A percentile compares a stretch with the other conserved stretches of the same genome.
phyloP scores from a whole-genome alignment of 2,329 filamentous ascomycete genomes.

The Leptographium flavum region DNA sequence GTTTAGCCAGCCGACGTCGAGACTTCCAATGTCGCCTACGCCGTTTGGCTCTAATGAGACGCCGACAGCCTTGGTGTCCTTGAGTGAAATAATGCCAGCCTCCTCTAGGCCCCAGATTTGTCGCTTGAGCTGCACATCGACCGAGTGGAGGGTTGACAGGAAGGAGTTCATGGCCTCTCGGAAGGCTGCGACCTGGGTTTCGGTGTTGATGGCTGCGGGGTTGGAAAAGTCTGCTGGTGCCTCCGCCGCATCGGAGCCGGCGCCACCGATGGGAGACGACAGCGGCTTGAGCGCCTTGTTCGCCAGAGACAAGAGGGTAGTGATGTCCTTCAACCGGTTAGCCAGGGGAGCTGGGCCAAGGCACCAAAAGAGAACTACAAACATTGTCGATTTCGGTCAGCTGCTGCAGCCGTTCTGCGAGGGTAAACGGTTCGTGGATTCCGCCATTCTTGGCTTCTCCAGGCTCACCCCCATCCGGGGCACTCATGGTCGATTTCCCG shows the following conservation, averaged over 20 bases:
- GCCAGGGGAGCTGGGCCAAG: slow-evolving; percentile 11
- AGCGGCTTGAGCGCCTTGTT: slow-evolving; percentile 50
- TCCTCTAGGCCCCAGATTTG: slow-evolving; percentile 73
- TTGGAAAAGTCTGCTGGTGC: slow-evolving; percentile 3
- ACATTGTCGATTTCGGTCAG: slow-evolving; percentile 66
- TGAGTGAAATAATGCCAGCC: slow-evolving; percentile 53
- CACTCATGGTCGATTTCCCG: not conserved
- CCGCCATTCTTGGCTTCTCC: not conserved
- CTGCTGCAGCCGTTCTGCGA: slow-evolving; percentile 66
- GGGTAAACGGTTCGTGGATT: slow-evolving; percentile 43
- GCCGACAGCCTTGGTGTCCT: slow-evolving; percentile 14
- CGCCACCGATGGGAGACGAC: slow-evolving; percentile 24
- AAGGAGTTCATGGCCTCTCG: slow-evolving; percentile 50
- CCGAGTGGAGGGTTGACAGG: slow-evolving; percentile 55
- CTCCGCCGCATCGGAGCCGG: not conserved
- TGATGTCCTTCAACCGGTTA: slow-evolving; percentile 23
- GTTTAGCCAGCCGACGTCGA: slow-evolving; percentile 85
- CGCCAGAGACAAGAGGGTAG: slow-evolving; percentile 29
- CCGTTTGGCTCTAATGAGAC: slow-evolving; percentile 37
- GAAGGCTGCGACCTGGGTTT: slow-evolving; percentile 40
- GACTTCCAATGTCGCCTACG: slow-evolving; percentile 37
- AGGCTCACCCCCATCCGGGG: not conserved
- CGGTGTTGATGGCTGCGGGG: slow-evolving; percentile 12
- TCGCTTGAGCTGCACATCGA: slow-evolving; percentile 60
- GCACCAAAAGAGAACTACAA: slow-evolving; percentile 20